phyloP scores from a whole-genome alignment of 148 eudicot species.

The Diospyros lotus region DNA sequence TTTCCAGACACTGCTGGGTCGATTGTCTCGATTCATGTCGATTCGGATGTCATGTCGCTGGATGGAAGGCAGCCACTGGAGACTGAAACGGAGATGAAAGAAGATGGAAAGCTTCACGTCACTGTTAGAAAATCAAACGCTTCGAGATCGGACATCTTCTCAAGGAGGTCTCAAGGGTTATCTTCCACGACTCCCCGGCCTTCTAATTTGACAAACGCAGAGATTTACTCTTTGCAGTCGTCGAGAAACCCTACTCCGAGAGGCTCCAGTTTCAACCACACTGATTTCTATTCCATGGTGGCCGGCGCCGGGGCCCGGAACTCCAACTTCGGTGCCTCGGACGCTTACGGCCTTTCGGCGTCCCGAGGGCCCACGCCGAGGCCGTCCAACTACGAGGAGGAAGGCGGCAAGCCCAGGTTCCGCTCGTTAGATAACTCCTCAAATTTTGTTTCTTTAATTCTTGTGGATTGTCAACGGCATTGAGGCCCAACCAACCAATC shows the following conservation, averaged over 20 bases:
- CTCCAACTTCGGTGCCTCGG: conserved; percentile 77
- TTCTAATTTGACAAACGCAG: conserved; percentile 78
- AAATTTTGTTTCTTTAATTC: no score
- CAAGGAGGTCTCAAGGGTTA: conserved; percentile 59
- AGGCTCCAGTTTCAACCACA: conserved; percentile 82
- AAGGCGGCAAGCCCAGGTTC: conserved; percentile 29
- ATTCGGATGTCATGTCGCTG: conserved; percentile 77
- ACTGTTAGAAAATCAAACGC: conserved; percentile 76
- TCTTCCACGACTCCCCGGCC: conserved; percentile 58
- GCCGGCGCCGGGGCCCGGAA: conserved; percentile 48
- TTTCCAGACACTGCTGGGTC: conserved; percentile 86
- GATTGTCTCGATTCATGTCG: conserved; percentile 81
- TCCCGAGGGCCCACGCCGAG: conserved; percentile 75
- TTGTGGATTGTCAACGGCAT: no score
- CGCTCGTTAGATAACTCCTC: no score
- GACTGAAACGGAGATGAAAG: conserved; percentile 74
- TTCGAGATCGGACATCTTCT: conserved; percentile 69
- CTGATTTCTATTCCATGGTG: conserved; percentile 75
- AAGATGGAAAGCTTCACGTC: conserved; percentile 80
- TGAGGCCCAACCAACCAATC: no score
- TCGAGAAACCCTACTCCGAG: conserved; percentile 79
- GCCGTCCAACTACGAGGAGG: conserved; percentile 77
- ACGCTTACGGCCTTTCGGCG: conserved; percentile 44
- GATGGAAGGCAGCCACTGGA: conserved; percentile 70
- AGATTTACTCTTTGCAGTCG: conserved; percentile 82